Conservation (phyloP, 352 stramenopile species). For the Globisporangium echinulatum region DNA sequence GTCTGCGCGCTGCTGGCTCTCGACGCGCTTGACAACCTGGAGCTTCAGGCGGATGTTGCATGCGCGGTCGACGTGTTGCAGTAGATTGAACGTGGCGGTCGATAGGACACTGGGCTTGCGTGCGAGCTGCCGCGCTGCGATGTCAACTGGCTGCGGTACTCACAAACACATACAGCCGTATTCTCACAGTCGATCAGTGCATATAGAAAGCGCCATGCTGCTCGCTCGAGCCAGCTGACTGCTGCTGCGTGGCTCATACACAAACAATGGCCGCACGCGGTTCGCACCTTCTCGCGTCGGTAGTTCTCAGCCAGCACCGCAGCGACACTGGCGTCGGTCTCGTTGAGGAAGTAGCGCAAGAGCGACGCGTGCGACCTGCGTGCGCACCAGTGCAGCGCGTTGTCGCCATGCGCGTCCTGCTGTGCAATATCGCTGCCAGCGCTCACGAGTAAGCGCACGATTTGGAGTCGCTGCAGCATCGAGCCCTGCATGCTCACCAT, state of each 20-base stretch:
- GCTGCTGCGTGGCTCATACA: no score
- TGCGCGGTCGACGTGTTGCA: slow-evolving; percentile 33
- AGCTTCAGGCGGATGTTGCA: slow-evolving; percentile 65
- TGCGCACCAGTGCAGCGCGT: slow-evolving; percentile 62
- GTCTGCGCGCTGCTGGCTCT: slow-evolving; percentile 14
- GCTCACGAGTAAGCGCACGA: slow-evolving; percentile 43
- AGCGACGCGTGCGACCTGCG: slow-evolving; percentile 39
- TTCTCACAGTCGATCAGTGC: no score
- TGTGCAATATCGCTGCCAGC: slow-evolving; percentile 32
- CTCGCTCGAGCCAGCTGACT: no score
- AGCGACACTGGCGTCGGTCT: slow-evolving; percentile 43
- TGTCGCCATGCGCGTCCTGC: slow-evolving; percentile 55
- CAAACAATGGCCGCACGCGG: not conserved
- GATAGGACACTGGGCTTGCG: slow-evolving; percentile 21
- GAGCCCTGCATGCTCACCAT: slow-evolving; percentile 17
- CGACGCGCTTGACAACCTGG: slow-evolving; percentile 38
- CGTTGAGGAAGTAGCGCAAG: slow-evolving; percentile 49
- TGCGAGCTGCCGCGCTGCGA: slow-evolving; percentile 38
- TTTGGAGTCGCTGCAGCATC: slow-evolving; percentile 31
- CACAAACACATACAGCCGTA: not conserved
- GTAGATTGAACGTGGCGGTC: slow-evolving; percentile 27
- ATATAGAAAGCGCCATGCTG: no score
- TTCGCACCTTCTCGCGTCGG: slow-evolving; percentile 43
- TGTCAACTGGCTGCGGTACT: slow-evolving; percentile 33
- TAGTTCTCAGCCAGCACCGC: slow-evolving; percentile 44